Percentiles rank a stretch among this genome's conserved stretches.
These are phyloP conservation scores for Lolium perenne DNA, from an alignment of 176 grass and related monocot species.

Conservation along the genomic window DNA sequence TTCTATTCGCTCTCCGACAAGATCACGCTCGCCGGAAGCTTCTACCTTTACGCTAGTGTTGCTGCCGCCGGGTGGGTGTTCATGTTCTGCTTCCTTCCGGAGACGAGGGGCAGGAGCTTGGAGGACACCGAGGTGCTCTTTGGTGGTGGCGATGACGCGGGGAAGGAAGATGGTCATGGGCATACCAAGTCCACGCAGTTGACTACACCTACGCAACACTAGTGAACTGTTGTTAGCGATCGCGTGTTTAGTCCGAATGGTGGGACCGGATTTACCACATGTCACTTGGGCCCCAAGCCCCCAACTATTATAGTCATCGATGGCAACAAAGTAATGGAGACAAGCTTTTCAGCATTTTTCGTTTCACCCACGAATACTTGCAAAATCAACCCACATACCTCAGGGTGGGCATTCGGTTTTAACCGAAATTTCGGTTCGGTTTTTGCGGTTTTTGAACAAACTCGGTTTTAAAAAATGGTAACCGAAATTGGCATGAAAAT, in stretches of 20 bases:
- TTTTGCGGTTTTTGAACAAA: no score
- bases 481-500: no score
- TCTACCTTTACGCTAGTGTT: constrained; percentile 74
- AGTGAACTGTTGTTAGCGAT: neutral
- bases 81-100: constrained; percentile 83
- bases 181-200: constrained; percentile 42
- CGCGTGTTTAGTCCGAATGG: neutral
- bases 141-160: constrained; percentile 26
- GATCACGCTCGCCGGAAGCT: constrained; percentile 71
- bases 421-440: no score
- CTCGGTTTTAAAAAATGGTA: no score
- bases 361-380: no score
- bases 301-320: no score
- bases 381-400: no score
- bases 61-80: constrained; percentile 66
- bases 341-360: no score
- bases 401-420: no score
- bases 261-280: neutral
- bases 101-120: constrained; percentile 78
- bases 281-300: no score
- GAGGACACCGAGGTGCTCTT: constrained; percentile 88
- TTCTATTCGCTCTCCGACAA: constrained; percentile 79
- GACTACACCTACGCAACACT: neutral
- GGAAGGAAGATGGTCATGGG: constrained; percentile 13
- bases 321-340: no score